phyloP scores from a whole-genome alignment of 2,329 filamentous ascomycete species.

The Teratosphaeria epicoccoides region DNA sequence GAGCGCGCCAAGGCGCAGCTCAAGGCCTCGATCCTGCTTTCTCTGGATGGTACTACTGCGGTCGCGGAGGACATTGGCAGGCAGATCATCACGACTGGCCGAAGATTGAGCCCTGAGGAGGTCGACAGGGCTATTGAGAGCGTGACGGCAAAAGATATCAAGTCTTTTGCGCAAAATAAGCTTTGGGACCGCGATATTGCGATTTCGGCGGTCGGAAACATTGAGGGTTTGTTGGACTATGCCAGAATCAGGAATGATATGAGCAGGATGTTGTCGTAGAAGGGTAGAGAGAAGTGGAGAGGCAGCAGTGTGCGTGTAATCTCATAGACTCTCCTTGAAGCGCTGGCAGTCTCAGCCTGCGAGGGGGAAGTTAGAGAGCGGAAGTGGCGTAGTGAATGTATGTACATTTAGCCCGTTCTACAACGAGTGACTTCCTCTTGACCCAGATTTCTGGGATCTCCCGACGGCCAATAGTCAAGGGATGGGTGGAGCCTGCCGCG shows the following conservation, averaged over 20 bases:
- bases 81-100: conserved; percentile 95
- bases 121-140: conserved; percentile 83
- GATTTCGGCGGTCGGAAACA: conserved; percentile 81
- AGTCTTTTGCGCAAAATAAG: conserved; percentile 89
- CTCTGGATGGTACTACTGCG: conserved; percentile 92
- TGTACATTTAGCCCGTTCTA: conserved; percentile 1
- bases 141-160: conserved; percentile 92
- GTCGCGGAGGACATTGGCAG: conserved; percentile 97
- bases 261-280: conserved; percentile 57
- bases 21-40: conserved; percentile 94
- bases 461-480: too few species aligned
- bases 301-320: neutral
- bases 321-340: neutral
- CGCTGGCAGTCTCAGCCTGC: neutral
- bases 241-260: conserved; percentile 71
- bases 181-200: conserved; percentile 97
- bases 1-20: conserved; percentile 99
- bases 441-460: neutral
- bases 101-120: conserved; percentile 81
- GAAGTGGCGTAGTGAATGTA: neutral
- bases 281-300: neutral
- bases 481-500: too few species aligned
- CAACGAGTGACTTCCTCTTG: neutral
- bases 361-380: neutral
- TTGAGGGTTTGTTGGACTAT: conserved; percentile 76